phyloP scores from a whole-genome alignment of 176 grass and related monocot species.

The Secale cereale region DNA sequence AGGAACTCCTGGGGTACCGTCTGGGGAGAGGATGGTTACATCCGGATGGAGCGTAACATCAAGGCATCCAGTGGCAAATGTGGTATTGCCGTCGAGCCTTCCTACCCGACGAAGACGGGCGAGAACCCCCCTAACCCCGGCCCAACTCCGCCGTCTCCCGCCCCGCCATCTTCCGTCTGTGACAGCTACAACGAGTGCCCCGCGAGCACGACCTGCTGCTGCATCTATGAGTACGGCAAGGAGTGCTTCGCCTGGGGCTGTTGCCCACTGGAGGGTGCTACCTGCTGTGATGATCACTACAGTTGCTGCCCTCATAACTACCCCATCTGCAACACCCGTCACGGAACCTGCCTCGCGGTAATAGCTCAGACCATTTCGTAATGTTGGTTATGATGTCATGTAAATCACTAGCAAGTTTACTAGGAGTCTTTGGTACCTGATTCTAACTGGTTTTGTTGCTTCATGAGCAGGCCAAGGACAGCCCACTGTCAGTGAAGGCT shows the following conservation, averaged over 20 bases:
- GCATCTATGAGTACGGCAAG: constrained; percentile 61
- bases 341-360: constrained; percentile 79
- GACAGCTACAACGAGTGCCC: constrained; percentile 72
- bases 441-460: constrained; percentile 3
- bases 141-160: constrained; percentile 63
- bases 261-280: constrained; percentile 81
- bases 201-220: constrained; percentile 79
- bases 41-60: constrained; percentile 84
- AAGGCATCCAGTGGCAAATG: constrained; percentile 62
- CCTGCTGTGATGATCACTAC: constrained; percentile 91
- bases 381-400: background rate
- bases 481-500: constrained; percentile 74
- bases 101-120: constrained; percentile 69
- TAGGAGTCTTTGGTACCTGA: background rate
- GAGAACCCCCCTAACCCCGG: constrained; percentile 81
- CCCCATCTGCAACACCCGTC: constrained; percentile 59
- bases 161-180: constrained; percentile 33
- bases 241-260: constrained; percentile 82
- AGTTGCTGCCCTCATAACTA: constrained; percentile 95
- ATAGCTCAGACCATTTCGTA: background rate
- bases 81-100: constrained; percentile 69
- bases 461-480: constrained; percentile 65
- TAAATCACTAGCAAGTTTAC: background rate
- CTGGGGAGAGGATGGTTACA: constrained; percentile 75
- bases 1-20: constrained; percentile 79